Percentiles rank a stretch among this genome's conserved stretches.
phyloP scores from a whole-genome alignment of 495 filamentous ascomycete genomes.

The Penicillium ucsense region DNA sequence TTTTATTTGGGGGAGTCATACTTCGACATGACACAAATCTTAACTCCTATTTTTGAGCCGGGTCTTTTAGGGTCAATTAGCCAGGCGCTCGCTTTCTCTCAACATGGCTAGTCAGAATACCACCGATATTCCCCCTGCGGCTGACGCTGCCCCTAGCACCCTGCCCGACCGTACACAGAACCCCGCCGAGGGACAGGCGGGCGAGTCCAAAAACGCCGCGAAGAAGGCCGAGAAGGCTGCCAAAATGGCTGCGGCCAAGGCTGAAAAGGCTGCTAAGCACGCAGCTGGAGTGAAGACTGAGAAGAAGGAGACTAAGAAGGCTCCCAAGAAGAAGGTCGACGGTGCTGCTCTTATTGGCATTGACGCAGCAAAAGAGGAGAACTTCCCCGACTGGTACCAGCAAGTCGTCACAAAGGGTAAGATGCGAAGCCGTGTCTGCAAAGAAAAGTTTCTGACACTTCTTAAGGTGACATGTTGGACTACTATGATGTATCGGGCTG shows the following conservation, averaged over 20 bases:
- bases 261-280: constrained; percentile 54
- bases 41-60: constrained; percentile 11
- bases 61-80: constrained; percentile 11
- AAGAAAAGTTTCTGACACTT: background rate
- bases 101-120: constrained; percentile 34
- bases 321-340: constrained; percentile 43
- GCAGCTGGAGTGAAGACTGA: constrained; percentile 13
- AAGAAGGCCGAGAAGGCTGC: constrained; percentile 64
- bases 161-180: constrained; percentile 33
- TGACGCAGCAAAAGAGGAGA: constrained; percentile 68
- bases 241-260: constrained; percentile 56
- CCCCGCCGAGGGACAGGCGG: constrained; percentile 33
- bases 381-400: constrained; percentile 92
- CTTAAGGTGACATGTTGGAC: constrained; percentile 1
- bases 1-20: constrained; percentile 24
- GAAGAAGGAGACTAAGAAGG: constrained; percentile 34
- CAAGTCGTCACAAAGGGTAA: constrained; percentile 92
- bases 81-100: constrained; percentile 12
- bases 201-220: constrained; percentile 59
- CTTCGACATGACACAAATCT: constrained; percentile 6
- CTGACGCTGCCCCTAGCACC: constrained; percentile 22
- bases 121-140: constrained; percentile 18
- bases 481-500: constrained; percentile 81
- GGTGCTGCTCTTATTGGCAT: constrained; percentile 73
- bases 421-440: constrained; percentile 9